Conservation (phyloP, 345 rosid species). For the Pelargonium nanum region DNA sequence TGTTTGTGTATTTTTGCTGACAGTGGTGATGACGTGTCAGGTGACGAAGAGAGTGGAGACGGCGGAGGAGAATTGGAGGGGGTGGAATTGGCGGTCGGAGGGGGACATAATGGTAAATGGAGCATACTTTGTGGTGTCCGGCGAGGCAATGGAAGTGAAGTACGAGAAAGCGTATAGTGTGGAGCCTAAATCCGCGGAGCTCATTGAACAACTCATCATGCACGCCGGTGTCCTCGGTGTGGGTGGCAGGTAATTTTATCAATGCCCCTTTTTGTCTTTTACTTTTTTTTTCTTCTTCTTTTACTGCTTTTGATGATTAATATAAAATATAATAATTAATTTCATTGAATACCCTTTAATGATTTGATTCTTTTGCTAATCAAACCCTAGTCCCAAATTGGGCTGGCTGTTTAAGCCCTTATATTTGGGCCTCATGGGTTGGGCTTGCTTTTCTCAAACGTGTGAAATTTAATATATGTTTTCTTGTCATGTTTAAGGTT, state of each 20-base stretch:
- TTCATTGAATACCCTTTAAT: no score
- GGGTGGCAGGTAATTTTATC: conserved; percentile 49
- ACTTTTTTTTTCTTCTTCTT: conserved; percentile 6
- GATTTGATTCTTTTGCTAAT: no score
- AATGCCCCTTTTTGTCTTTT: conserved; percentile 7
- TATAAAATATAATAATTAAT: no score
- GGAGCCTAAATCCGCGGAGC: conserved; percentile 77
- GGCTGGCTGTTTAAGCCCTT: no score
- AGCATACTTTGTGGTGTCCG: conserved; percentile 82
- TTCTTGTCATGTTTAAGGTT: no score
- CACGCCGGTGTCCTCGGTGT: conserved; percentile 71
- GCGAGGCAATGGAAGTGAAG: conserved; percentile 53
- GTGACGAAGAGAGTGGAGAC: conserved; percentile 92
- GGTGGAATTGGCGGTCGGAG: conserved; percentile 94
- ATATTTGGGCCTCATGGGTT: no score
- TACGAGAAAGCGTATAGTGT: conserved; percentile 85
- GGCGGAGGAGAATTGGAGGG: conserved; percentile 55
- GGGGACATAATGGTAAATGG: conserved; percentile 88
- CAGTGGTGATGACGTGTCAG: conserved; percentile 21
- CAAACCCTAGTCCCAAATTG: no score
- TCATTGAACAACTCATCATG: conserved; percentile 47
- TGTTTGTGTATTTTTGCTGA: background rate
- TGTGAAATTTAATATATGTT: no score
- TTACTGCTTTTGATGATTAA: conserved; percentile 8
- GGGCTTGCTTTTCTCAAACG: no score